Evolutionary conservation across 768 basidiomycete genomes (phyloP).

Genomic region (Calvatia gigantea): DNA sequence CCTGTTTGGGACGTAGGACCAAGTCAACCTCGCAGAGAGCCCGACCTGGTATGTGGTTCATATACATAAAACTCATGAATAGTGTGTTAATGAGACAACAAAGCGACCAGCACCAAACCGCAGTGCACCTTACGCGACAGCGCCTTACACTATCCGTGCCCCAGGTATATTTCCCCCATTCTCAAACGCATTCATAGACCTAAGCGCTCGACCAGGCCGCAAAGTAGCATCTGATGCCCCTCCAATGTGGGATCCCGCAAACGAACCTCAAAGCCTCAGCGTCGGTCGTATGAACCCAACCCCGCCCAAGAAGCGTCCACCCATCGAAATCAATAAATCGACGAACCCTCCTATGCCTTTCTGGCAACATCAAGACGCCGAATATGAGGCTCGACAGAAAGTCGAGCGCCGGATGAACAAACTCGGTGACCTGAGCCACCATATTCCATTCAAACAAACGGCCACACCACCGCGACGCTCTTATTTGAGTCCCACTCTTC

Average conservation of each 20-base stretch:
- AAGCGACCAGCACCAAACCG: background rate
- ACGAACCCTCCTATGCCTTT: background rate
- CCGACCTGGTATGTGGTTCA: background rate
- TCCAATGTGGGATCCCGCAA: conserved; percentile 10
- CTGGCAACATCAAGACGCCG: conserved; percentile 13
- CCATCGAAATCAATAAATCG: conserved; percentile 9
- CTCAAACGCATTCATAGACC: background rate
- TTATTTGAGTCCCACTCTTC: conserved; percentile 4
- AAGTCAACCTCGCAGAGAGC: background rate
- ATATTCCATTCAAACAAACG: conserved; percentile 2
- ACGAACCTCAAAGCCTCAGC: conserved; percentile 6
- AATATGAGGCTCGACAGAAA: conserved; percentile 8
- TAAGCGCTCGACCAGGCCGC: background rate
- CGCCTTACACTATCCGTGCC: background rate
- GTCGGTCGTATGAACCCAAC: conserved; percentile 6
- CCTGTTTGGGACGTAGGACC: background rate
- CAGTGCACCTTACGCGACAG: background rate
- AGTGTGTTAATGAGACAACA: background rate
- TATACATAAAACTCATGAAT: background rate
- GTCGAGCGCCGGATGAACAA: conserved; percentile 6
- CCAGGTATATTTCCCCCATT: background rate
- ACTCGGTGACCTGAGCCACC: background rate
- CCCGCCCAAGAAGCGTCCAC: conserved; percentile 1
- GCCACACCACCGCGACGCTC: background rate
- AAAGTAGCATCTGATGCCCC: conserved; percentile 1